Evolutionary conservation across 805 yeast genomes (phyloP), one percentile per base, ranked within the genome.

Genomic region (Wickerhamomyces rabaulensis): DNA sequence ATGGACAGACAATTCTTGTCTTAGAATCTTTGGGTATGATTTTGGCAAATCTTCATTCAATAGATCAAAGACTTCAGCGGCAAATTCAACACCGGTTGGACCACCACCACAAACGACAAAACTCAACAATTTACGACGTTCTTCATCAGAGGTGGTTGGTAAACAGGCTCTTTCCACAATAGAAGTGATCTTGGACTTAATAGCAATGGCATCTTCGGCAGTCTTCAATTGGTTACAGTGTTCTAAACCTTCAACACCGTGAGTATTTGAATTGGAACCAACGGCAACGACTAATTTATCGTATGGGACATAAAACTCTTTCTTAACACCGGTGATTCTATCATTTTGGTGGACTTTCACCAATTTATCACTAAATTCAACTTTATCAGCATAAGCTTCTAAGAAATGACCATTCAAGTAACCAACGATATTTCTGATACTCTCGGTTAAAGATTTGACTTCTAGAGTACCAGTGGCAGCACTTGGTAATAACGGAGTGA

Each of bases 31-130:
- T 46, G 88, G 88, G 63, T 77, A 82, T 44, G 70, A 63, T 46
- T 74, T 70, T 40, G 73, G 69, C 54, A 82, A 63, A 59, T 82
- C 88, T 62, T 82, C 87, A 58, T 81, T 80, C 59, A 82, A 67
- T 54, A 82, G 62, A 56, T 82, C 89, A 53, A 69, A 80, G 25
- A 82, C 75, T 63, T 82, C 89, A 27, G 88, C 86, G 26, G 89
- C 88, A 55, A 82, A 75, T 60, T 82, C 88, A 31, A 80, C 85
- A 55, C 88, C 88, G 1, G 88, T 82, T 45, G 88, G 87, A 39
- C 88, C 88, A 50, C 87, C 88, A 51, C 88, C 88, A 62, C 87
- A 81, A 29, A 82, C 76, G 13, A 81, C 86, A 62, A 82, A 81
- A 44, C 82, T 75, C 41, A 82, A 68, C 49, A 82, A 62, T 48